These are phyloP conservation scores for Colletotrichum higginsianum DNA, from an alignment of 2,329 filamentous ascomycete species.

Conservation along the genomic window DNA sequence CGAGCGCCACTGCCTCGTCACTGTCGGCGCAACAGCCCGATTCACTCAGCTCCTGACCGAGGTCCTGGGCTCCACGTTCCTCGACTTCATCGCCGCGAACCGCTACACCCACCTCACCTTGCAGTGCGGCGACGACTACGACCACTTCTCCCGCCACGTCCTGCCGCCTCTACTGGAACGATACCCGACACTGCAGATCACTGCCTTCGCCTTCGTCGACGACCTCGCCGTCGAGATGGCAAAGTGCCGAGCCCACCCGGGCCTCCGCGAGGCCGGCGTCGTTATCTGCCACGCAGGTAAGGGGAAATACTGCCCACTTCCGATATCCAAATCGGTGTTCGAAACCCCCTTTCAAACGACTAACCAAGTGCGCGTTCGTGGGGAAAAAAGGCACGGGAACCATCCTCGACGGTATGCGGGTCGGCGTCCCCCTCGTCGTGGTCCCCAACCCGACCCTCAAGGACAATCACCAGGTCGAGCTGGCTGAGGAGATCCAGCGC, in stretches of 20 bases:
- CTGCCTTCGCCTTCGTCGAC: slow-evolving; percentile 77
- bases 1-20: slow-evolving; percentile 79
- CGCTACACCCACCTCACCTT: slow-evolving; percentile 81
- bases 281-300: slow-evolving; percentile 92
- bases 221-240: slow-evolving; percentile 74
- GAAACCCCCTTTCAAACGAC: no score
- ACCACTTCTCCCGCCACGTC: slow-evolving; percentile 61
- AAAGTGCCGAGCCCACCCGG: slow-evolving; percentile 63
- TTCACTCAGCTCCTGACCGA: slow-evolving; percentile 81
- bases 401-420: slow-evolving; percentile 85
- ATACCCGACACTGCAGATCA: slow-evolving; percentile 63
- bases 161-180: slow-evolving; percentile 42
- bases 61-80: slow-evolving; percentile 74
- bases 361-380: no score
- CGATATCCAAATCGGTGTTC: not conserved
- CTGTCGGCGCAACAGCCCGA: slow-evolving; percentile 90
- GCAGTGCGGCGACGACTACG: slow-evolving; percentile 83
- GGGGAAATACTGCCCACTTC: slow-evolving; percentile 41
- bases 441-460: slow-evolving; percentile 88
- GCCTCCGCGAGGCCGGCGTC: slow-evolving; percentile 72
- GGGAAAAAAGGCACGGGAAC: slow-evolving; percentile 81
- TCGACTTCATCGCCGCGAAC: slow-evolving; percentile 69
- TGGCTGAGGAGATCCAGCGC: slow-evolving; percentile 81
- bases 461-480: slow-evolving; percentile 91
- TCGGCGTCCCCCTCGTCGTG: slow-evolving; percentile 84